Percentiles rank a stretch among this genome's conserved stretches.
Evolutionary conservation across 2,329 filamentous ascomycete species (phyloP).

Genomic region (Berkeleyomyces rouxiae): DNA sequence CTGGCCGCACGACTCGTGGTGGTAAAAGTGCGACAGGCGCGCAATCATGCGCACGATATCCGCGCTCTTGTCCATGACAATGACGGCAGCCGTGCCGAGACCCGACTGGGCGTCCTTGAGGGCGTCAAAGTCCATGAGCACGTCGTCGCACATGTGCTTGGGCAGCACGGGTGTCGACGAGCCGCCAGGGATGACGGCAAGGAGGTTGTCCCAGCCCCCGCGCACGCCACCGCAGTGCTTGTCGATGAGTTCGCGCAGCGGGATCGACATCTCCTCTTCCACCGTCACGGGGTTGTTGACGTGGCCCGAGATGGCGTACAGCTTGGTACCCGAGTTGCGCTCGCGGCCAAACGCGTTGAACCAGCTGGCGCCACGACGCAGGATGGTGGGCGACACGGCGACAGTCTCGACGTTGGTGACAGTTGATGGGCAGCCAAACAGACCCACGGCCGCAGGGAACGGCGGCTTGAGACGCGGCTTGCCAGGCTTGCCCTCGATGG

Average conservation of each 20-base stretch:
- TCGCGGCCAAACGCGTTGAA: constrained; percentile 89
- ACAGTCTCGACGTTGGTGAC: constrained; percentile 97
- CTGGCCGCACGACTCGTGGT: constrained; percentile 95
- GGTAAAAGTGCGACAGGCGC: constrained; percentile 89
- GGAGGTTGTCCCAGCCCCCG: constrained; percentile 94
- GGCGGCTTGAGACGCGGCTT: constrained; percentile 98
- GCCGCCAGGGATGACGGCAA: constrained; percentile 87
- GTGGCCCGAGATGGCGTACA: constrained; percentile 95
- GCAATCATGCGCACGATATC: constrained; percentile 91
- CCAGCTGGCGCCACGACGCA: constrained; percentile 80
- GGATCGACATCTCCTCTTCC: constrained; percentile 98
- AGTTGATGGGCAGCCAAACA: constrained; percentile 95
- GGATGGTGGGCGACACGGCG: constrained; percentile 88
- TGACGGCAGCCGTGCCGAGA: constrained; percentile 91
- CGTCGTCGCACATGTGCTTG: constrained; percentile 77
- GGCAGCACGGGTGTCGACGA: constrained; percentile 93
- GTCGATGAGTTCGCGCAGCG: constrained; percentile 87
- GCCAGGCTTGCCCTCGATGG: constrained; percentile 92
- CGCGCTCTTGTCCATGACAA: constrained; percentile 97
- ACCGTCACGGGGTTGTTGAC: constrained; percentile 98
- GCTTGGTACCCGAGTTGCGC: constrained; percentile 91
- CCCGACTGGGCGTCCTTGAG: constrained; percentile 96
- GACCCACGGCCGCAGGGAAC: constrained; percentile 90
- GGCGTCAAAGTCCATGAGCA: constrained; percentile 97
- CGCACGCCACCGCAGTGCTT: constrained; percentile 95